These are phyloP conservation scores for Aspergillus asperescens DNA, from an alignment of 495 filamentous ascomycete genomes.

Conservation along the genomic window DNA sequence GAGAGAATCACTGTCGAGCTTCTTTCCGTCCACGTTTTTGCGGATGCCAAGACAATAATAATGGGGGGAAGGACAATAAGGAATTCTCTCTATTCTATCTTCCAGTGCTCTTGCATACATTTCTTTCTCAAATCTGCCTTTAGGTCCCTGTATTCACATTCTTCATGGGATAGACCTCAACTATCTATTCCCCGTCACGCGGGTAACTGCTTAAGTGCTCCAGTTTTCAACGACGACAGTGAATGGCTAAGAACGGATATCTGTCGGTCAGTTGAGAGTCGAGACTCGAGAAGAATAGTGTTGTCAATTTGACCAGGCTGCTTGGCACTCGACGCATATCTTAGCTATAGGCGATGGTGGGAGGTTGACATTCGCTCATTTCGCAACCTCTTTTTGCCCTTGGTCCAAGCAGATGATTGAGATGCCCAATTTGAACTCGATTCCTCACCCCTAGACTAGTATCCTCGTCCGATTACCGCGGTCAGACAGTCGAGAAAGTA, in stretches of 20 bases:
- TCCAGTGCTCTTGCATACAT: slow-evolving; percentile 12
- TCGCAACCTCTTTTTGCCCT: not conserved
- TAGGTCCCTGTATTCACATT: not conserved
- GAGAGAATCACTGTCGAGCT: slow-evolving; percentile 14
- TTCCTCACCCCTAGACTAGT: not conserved
- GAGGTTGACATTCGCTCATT: not conserved
- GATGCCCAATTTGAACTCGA: not conserved
- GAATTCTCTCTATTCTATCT: slow-evolving; percentile 9
- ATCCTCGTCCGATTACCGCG: not conserved
- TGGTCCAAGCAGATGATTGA: not conserved
- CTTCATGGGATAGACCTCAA: not conserved
- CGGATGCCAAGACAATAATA: slow-evolving; percentile 22
- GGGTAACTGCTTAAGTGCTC: not conserved
- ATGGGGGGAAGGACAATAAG: slow-evolving; percentile 13
- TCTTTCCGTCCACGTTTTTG: slow-evolving; percentile 14
- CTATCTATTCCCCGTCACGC: not conserved
- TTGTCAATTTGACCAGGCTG: not conserved
- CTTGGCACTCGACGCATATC: not conserved
- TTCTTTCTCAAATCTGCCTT: slow-evolving; percentile 1
- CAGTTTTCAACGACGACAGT: not conserved
- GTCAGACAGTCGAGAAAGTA: not conserved
- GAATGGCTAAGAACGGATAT: not conserved
- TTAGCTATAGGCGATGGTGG: not conserved
- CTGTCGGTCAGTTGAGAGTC: not conserved
- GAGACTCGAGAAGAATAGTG: not conserved